A percentile compares a stretch with the other conserved stretches of the same genome.
These are phyloP conservation scores for Raffaelea arxii DNA, from an alignment of 2,329 filamentous ascomycete genomes.

Conservation along the genomic window DNA sequence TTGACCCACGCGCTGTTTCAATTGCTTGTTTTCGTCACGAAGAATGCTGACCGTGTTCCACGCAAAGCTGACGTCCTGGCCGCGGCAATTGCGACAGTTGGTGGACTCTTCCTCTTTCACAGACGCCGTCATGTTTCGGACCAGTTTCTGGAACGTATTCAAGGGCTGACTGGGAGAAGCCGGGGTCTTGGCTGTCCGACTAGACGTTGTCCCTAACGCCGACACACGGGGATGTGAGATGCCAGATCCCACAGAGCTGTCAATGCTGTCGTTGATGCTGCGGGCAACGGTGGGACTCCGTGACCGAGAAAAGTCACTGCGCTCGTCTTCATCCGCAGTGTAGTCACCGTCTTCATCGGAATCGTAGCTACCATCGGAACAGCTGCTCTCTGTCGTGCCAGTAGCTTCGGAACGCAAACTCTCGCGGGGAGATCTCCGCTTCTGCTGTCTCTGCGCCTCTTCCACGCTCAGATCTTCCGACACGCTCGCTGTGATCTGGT, in stretches of 20 bases:
- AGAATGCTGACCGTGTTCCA: slow-evolving; percentile 57
- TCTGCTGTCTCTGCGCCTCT: slow-evolving; percentile 32
- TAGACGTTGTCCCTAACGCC: slow-evolving; percentile 6
- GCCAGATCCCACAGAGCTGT: slow-evolving; percentile 7
- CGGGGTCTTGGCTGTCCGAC: slow-evolving; percentile 1
- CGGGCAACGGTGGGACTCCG: slow-evolving; percentile 45
- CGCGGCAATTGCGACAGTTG: slow-evolving; percentile 45
- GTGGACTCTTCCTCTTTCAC: slow-evolving; percentile 17
- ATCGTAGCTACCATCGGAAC: slow-evolving; percentile 31
- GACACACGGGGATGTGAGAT: slow-evolving; percentile 12
- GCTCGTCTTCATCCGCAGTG: slow-evolving; percentile 29
- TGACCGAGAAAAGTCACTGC: slow-evolving; percentile 52
- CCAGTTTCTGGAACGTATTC: slow-evolving; percentile 37
- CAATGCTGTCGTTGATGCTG: slow-evolving; percentile 11
- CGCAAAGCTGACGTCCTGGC: slow-evolving; percentile 48
- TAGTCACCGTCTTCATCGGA: slow-evolving; percentile 26
- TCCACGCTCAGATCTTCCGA: slow-evolving; percentile 43
- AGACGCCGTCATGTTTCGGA: slow-evolving; percentile 32
- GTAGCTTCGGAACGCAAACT: too few relatives aligned
- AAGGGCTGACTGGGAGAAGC: slow-evolving; percentile 23
- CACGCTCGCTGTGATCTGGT: slow-evolving; percentile 11
- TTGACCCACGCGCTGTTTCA: slow-evolving; percentile 50
- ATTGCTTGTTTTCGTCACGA: slow-evolving; percentile 50
- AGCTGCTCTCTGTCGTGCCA: slow-evolving; percentile 33
- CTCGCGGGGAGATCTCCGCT: slow-evolving; percentile 20